Conservation (phyloP, 176 grass and related monocot species). For the Aegilops sharonensis region DNA sequence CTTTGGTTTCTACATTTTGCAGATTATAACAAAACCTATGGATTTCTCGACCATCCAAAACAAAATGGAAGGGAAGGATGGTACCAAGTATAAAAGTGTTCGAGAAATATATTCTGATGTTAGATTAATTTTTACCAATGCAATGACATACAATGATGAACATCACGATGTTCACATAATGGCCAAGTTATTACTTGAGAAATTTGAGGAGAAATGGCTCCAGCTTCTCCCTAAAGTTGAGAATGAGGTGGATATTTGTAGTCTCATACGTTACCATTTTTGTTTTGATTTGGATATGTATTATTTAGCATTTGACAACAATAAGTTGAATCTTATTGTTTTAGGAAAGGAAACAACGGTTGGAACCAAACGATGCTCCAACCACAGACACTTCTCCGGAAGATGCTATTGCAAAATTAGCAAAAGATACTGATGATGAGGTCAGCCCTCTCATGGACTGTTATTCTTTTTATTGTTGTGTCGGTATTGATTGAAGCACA, state of each 20-base stretch:
- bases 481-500: not conserved
- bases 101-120: slow-evolving; percentile 93
- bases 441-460: slow-evolving; percentile 25
- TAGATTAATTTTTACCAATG: slow-evolving; percentile 89
- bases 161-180: slow-evolving; percentile 61
- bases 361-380: slow-evolving; percentile 49
- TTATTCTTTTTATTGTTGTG: not conserved
- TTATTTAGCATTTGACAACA: slow-evolving; percentile 6
- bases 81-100: slow-evolving; percentile 66
- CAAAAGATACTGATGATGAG: slow-evolving; percentile 81
- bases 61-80: slow-evolving; percentile 89
- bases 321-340: slow-evolving; percentile 16
- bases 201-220: slow-evolving; percentile 92
- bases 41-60: slow-evolving; percentile 83
- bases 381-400: slow-evolving; percentile 47
- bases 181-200: slow-evolving; percentile 84
- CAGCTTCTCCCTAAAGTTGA: slow-evolving; percentile 81
- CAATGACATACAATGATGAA: slow-evolving; percentile 90
- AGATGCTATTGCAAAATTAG: slow-evolving; percentile 60
- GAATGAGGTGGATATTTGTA: slow-evolving; percentile 59
- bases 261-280: not conserved
- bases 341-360: slow-evolving; percentile 74
- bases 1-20: slow-evolving; percentile 31
- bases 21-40: slow-evolving; percentile 96
- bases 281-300: not conserved